A percentile compares a stretch with the other conserved stretches of the same genome.
Evolutionary conservation across 805 yeast genomes (phyloP).

Genomic region (Yarrowia yakushimensis): DNA sequence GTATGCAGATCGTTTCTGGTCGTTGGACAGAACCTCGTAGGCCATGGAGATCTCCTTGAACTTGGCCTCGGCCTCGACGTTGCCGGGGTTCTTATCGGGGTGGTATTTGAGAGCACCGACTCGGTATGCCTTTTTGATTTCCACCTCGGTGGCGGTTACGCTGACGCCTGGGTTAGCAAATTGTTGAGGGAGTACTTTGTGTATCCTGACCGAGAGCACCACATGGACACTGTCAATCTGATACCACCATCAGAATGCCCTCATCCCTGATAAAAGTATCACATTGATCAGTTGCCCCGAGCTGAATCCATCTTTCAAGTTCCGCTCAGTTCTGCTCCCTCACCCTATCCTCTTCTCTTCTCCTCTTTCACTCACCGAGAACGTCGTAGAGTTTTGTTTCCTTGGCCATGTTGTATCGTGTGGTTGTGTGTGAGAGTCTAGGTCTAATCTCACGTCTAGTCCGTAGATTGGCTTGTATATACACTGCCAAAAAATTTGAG

Average conservation of each 20-base stretch:
- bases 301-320: too few relatives aligned
- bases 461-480: conserved; percentile 22
- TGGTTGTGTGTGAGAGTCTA: conserved; percentile 22
- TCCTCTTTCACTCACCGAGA: conserved; percentile 44
- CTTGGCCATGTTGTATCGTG: conserved; percentile 51
- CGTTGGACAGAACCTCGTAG: conserved; percentile 81
- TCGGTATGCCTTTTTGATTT: conserved; percentile 76
- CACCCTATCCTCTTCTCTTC: neutral
- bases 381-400: conserved; percentile 65
- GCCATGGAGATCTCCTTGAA: conserved; percentile 90
- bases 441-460: conserved; percentile 7
- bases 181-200: too few relatives aligned
- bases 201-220: too few relatives aligned
- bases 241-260: too few relatives aligned
- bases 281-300: too few relatives aligned
- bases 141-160: conserved; percentile 50
- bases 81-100: conserved; percentile 74
- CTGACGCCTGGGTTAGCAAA: conserved; percentile 41
- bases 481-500: conserved; percentile 22
- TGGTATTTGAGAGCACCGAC: conserved; percentile 71
- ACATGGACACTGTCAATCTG: too few relatives aligned
- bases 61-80: conserved; percentile 85
- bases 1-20: conserved; percentile 82
- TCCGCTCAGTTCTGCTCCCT: neutral
- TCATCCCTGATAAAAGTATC: too few relatives aligned